Evolutionary conservation across 2,329 filamentous ascomycete species (phyloP), one percentile per base, ranked within the genome.

Genomic region (Colletotrichum sp.): DNA sequence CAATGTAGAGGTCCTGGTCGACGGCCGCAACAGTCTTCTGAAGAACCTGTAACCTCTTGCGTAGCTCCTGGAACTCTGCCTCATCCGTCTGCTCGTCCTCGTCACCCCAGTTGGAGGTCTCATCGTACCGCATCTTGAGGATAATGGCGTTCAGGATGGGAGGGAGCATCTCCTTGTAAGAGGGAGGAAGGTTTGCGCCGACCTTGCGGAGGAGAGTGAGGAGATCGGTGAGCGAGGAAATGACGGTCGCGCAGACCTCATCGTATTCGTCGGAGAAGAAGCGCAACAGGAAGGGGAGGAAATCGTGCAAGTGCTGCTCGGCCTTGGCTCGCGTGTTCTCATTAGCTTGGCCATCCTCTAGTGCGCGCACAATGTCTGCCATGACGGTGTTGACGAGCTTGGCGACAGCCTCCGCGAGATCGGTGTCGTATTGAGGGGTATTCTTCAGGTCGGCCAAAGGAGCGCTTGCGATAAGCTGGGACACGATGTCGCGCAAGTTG

Each of bases 261-360:
- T 99, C 97, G 84, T 98, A 99, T 83, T 99, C 96, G 84, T 99
- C 97, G 28, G 96, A 95, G 86, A 99, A 98, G 88, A 98, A 98
- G 52, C 96, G 95, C 67, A 99, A 89, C 15, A 99, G 90, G 79
- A 96, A 94, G 1, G 96, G 95, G 32, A 98, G 88, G 83, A 99
- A 99, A 55, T 92, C 91, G 82, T 94, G 94, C 69, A 99, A 89
- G 75, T 98, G 91, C 80, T 94, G 93, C 80, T 97, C 95, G 67
- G 97, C 96, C 80, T 93, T 94, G 62, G 91, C 89, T 80, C 92
- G 93, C 30, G 92, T 93, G 59, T 92, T 89, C 32, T 92, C 89
- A 77, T 92, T 90, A 59, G 90, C 89, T 76, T 89, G 86, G 71
- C 80, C 82, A 80, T 94, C 93, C 81, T 98, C 96, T 66, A 99